These are phyloP conservation scores for Candida vartiovaarae DNA, from an alignment of 805 yeast species.

Conservation along the genomic window DNA sequence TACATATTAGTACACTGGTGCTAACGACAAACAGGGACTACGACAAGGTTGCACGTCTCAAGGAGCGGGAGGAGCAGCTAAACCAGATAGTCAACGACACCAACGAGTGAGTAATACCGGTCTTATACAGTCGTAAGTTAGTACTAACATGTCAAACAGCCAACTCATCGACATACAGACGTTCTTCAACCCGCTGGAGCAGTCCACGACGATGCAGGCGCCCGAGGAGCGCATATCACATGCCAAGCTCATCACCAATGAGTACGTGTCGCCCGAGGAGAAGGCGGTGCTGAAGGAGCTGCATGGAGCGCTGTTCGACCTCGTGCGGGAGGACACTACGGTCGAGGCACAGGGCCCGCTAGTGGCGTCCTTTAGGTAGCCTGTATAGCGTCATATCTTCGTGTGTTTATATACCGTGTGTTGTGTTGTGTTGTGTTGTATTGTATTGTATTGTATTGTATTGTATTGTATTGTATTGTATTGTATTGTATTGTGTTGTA, in stretches of 20 bases:
- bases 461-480: too few species aligned
- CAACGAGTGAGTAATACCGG: constrained; percentile 15
- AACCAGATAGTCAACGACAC: constrained; percentile 39
- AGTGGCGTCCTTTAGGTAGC: constrained; percentile 12
- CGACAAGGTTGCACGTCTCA: constrained; percentile 17
- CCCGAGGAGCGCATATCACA: not conserved
- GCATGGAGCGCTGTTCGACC: constrained; percentile 8
- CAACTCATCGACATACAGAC: constrained; percentile 20
- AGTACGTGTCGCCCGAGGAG: constrained; percentile 10
- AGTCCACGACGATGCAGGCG: not conserved
- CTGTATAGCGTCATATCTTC: not conserved
- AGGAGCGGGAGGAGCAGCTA: constrained; percentile 38
- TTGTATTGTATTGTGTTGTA: too few species aligned
- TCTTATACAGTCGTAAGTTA: not conserved
- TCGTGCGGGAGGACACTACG: constrained; percentile 8
- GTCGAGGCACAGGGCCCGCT: constrained; percentile 17
- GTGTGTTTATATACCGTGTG: too few species aligned
- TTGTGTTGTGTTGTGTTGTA: too few species aligned
- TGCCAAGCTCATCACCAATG: constrained; percentile 10
- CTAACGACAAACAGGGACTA: constrained; percentile 7
- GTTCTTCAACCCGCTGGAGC: constrained; percentile 14
- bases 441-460: too few species aligned
- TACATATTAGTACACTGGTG: too few species aligned
- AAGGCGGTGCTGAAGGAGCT: constrained; percentile 8
- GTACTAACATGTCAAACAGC: not conserved